Evolutionary conservation across 495 filamentous ascomycete species (phyloP).

Genomic region (Xylaria longipes): DNA sequence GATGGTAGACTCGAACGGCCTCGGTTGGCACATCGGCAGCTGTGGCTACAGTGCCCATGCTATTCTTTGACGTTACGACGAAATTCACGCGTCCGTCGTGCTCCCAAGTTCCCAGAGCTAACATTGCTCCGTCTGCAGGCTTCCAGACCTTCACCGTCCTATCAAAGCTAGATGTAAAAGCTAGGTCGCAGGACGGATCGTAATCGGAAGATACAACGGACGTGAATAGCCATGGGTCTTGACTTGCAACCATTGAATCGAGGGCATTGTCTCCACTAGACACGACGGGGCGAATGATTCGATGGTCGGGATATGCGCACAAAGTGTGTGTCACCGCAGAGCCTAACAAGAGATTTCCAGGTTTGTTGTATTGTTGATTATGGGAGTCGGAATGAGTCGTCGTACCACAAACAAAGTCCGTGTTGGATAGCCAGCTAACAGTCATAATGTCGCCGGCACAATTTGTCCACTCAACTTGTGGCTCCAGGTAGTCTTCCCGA

Average conservation of each 20-base stretch:
- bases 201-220: constrained; percentile 81
- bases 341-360: constrained; percentile 78
- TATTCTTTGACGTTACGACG: constrained; percentile 64
- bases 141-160: constrained; percentile 80
- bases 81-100: constrained; percentile 76
- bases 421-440: constrained; percentile 60
- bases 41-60: constrained; percentile 53
- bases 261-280: constrained; percentile 59
- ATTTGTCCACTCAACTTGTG: constrained; percentile 56
- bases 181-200: constrained; percentile 57
- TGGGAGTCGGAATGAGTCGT: constrained; percentile 74
- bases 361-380: constrained; percentile 84
- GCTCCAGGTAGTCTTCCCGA: constrained; percentile 53
- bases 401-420: constrained; percentile 67
- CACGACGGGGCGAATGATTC: constrained; percentile 61
- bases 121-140: constrained; percentile 48
- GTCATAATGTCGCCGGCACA: constrained; percentile 66
- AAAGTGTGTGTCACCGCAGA: constrained; percentile 61
- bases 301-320: constrained; percentile 73
- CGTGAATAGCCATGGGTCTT: constrained; percentile 73
- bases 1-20: constrained; percentile 57
- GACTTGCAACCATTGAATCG: constrained; percentile 64
- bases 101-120: constrained; percentile 55
- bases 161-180: constrained; percentile 86
- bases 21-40: constrained; percentile 54